Base-by-base conservation (phyloP, 2,329 filamentous ascomycete species). In the Zopfia rhizophila region DNA sequence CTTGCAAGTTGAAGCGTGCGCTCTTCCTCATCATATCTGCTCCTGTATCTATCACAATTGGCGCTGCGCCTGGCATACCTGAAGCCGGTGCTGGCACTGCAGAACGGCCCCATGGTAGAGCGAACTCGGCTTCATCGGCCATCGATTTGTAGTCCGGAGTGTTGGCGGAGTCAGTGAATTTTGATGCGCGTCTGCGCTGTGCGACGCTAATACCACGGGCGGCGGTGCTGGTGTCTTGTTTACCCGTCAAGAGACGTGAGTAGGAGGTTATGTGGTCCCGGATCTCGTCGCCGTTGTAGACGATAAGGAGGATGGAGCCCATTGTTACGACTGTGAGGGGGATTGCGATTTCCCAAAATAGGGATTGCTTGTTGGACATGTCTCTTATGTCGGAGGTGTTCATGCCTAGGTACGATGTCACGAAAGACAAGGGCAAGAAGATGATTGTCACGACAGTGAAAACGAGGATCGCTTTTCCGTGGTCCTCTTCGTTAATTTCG, bases 391-490 rank as follows among this genome's bases (percentile, higher is more conserved):
- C 75, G 2, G 52, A 44, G 2, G 70, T 67, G 31, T 69, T 70
- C 74, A 77, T 70, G 5, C 75, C 74, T 8, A 77, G 68, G 49
- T 73, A 75, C 3, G 65, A 70, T 0, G 72, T 70, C 5, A 76
- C 67, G 50, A 77, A 78, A 4, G 72, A 75, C 5, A 77, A 57
- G 0, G 75, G 74, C 7, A 78, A 60, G 41, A 77, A 78, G 21
- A 77, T 65, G 35, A 75, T 65, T 0, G 75, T 77, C 4, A 76
- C 72, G 12, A 75, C 63, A 0, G 74, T 77, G 42, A 77, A 77
- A 8, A 75, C 68, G 12, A 76, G 58, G 32, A 76, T 76, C 0
- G 73, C 73, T 47, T 75, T 75, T 7, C 73, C 72, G 39, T 77
- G 61, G 33, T 67, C 64, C 50, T 70, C 65, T 42, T 69, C 66